Evolutionary conservation across 495 filamentous ascomycete genomes (phyloP), one percentile per base, ranked within the genome.

Genomic region (Jackrogersella multiformis): DNA sequence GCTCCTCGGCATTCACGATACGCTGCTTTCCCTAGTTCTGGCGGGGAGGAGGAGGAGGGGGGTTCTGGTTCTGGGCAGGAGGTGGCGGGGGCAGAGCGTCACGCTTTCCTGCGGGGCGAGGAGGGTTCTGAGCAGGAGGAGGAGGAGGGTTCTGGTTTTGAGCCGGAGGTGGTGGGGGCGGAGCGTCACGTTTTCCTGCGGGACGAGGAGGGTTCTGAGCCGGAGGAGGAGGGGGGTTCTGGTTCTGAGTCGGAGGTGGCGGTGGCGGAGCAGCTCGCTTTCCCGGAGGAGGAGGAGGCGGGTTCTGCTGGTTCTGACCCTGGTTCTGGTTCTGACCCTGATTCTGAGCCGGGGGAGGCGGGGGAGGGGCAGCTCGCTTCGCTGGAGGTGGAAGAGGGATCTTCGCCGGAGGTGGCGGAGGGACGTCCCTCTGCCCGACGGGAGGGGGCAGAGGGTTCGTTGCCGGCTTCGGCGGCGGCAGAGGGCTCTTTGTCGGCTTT

Each of bases 71-170:
- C 15, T 30, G 13, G 26, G 26, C n/a, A 5, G 46, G 46, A 9
- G 49, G 49, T 36, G 49, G 49, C 23, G 49, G 49, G 4, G 49
- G 49, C 13, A 30, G 49, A 9, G 18, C 49, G n/a, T 23, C 30
- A 4, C 49, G 28, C 49, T 8, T 53, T 10, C 16, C 12, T 4
- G 16, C 15, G 2, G 8, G 10, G 13, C 30, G 24, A 16, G 46
- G 49, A n/a, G 18, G 20, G 1, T 9, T 9, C 20, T 45, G 18
- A 23, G 41, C 16, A 10, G 46, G 26, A 18, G 24, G 46, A 16
- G 46, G 46, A 2, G 46, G 46, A 5, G 46, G 46, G 23, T 13
- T 16, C 1, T 7, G 26, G 6, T 20, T 10, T 9, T 6, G 2
- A 4, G 30, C 30, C 4, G 48, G 28, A 20, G 30, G 49, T 23